These are phyloP conservation scores for Erodium maritimum DNA, from an alignment of 345 rosid species.

Conservation along the genomic window DNA sequence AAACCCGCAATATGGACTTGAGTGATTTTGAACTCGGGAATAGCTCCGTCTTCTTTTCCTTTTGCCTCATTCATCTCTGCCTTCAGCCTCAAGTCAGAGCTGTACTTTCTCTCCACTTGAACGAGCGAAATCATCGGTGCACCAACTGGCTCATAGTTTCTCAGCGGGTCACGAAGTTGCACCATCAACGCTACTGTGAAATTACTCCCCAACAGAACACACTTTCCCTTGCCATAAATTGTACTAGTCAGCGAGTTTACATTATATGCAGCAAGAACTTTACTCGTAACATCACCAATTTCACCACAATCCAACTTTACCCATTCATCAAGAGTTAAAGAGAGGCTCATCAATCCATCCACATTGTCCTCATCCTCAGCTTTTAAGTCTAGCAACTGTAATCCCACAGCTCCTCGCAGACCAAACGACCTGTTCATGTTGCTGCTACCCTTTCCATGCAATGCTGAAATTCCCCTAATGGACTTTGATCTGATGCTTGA, in stretches of 20 bases:
- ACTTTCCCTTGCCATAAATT: conserved; percentile 16
- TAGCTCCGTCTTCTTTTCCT: conserved; percentile 3
- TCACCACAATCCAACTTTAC: conserved; percentile 35
- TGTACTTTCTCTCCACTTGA: conserved; percentile 38
- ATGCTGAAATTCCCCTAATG: conserved; percentile 5
- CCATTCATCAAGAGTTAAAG: conserved; percentile 54
- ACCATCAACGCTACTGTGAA: conserved; percentile 41
- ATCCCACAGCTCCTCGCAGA: conserved; percentile 13
- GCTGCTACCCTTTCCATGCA: conserved; percentile 12
- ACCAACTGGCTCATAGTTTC: conserved; percentile 59
- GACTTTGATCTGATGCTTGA: conserved; percentile 24
- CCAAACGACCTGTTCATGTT: conserved; percentile 10
- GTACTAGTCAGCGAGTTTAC: conserved; percentile 59
- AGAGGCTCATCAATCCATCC: conserved; percentile 32
- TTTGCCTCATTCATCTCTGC: conserved; percentile 11
- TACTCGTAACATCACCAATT: conserved; percentile 40
- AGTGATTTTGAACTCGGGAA: conserved; percentile 29
- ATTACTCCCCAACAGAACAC: conserved; percentile 28
- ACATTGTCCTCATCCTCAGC: conserved; percentile 13
- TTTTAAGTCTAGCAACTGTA: conserved; percentile 12
- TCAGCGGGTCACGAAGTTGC: conserved; percentile 57
- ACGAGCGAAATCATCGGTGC: conserved; percentile 62
- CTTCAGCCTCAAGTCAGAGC: conserved; percentile 12
- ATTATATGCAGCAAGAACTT: conserved; percentile 81
- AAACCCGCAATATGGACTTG: conserved; percentile 53